phyloP scores from a whole-genome alignment of 1,284 basidiomycete genomes.

The Apiotrichum montevideense region DNA sequence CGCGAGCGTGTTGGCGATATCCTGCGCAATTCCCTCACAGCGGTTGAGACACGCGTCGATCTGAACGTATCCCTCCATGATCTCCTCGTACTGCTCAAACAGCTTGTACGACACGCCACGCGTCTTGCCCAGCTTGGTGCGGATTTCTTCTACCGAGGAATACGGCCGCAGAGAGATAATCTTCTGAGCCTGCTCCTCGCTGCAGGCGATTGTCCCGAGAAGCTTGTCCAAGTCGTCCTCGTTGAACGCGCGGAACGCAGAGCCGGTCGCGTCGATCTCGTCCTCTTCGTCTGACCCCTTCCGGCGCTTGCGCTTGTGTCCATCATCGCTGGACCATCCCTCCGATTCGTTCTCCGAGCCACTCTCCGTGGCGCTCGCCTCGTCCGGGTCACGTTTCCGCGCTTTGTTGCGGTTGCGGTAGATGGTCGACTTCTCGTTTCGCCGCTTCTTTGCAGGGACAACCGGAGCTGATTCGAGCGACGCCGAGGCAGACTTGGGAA shows the following conservation, averaged over 20 bases:
- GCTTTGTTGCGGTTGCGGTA: conserved; percentile 41
- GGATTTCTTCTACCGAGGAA: conserved; percentile 67
- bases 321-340: conserved; percentile 36
- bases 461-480: background rate
- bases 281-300: conserved; percentile 26
- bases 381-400: conserved; percentile 54
- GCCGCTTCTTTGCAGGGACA: conserved; percentile 18
- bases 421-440: conserved; percentile 44
- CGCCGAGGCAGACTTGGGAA: background rate
- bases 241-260: conserved; percentile 82
- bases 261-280: conserved; percentile 47
- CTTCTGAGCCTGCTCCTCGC: conserved; percentile 68
- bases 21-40: conserved; percentile 75
- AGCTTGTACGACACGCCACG: conserved; percentile 86
- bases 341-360: conserved; percentile 37
- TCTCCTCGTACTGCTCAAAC: conserved; percentile 81
- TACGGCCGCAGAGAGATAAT: conserved; percentile 82
- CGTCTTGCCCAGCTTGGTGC: conserved; percentile 72
- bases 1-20: conserved; percentile 59
- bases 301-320: conserved; percentile 28
- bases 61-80: conserved; percentile 82
- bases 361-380: conserved; percentile 22
- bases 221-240: conserved; percentile 63
- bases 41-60: conserved; percentile 84
- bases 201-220: conserved; percentile 86